Conservation (phyloP, 1,139 yeast genomes). For the Taphrina confusa region DNA sequence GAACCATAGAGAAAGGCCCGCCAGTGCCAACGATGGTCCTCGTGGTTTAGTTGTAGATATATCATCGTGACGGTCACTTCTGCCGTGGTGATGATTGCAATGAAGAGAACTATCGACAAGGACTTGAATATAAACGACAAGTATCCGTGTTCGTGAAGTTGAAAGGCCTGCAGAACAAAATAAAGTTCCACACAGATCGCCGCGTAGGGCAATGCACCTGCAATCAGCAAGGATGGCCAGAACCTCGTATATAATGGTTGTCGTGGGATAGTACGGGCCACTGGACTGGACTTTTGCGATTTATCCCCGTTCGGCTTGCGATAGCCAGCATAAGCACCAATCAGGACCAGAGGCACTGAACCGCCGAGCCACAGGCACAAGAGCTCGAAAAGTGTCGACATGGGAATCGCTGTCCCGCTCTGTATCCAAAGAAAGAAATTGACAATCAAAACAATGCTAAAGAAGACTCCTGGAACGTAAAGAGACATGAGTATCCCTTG, state of each 20-base stretch:
- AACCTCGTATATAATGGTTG: constrained; percentile 50
- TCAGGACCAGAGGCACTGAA: constrained; percentile 70
- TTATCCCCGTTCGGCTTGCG: neutral
- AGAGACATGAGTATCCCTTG: constrained; percentile 44
- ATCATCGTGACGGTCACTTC: constrained; percentile 76
- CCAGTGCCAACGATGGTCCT: constrained; percentile 83
- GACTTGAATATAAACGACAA: constrained; percentile 75
- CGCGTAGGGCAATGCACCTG: constrained; percentile 75
- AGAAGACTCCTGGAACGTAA: constrained; percentile 59
- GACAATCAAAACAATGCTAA: constrained; percentile 57
- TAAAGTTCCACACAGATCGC: constrained; percentile 78
- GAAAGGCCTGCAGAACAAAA: constrained; percentile 71
- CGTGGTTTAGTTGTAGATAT: constrained; percentile 62
- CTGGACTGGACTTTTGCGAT: constrained; percentile 45
- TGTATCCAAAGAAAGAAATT: constrained; percentile 75
- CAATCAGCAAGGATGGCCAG: constrained; percentile 46
- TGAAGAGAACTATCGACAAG: constrained; percentile 60
- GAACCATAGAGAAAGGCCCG: constrained; percentile 71
- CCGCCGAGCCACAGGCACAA: constrained; percentile 60
- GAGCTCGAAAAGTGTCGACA: constrained; percentile 65
- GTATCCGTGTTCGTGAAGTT: constrained; percentile 78
- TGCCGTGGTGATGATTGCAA: constrained; percentile 62
- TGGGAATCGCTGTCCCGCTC: constrained; percentile 73
- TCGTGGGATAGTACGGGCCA: constrained; percentile 47
- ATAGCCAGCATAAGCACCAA: constrained; percentile 60